Evolutionary conservation across 176 grass and related monocot genomes (phyloP).

Genomic region (Echinochloa phyllopogon): DNA sequence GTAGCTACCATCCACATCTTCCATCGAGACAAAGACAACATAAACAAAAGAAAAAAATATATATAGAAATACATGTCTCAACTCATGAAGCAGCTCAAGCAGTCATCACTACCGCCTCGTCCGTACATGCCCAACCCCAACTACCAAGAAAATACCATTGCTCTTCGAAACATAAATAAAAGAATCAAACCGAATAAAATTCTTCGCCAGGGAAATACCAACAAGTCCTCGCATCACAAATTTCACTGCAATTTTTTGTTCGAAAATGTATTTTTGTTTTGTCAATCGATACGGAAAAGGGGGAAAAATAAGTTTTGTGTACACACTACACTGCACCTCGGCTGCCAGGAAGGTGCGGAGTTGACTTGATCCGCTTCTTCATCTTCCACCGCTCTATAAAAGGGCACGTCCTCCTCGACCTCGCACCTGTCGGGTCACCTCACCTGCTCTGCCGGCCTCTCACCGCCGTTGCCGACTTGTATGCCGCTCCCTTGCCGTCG

Average conservation of each 20-base stretch:
- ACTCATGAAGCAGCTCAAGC: not conserved
- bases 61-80: not conserved
- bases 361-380: not conserved
- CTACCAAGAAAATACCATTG: not conserved
- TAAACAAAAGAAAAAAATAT: not conserved
- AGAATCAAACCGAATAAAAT: not conserved
- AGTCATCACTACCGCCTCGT: not conserved
- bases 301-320: too few relatives aligned
- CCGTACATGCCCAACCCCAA: not conserved
- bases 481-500: conserved; percentile 35
- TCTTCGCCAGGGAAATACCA: not conserved
- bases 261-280: too few relatives aligned
- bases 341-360: conserved; percentile 30
- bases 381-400: conserved; percentile 4
- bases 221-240: not conserved
- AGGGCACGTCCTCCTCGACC: not conserved
- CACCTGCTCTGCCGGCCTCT: not conserved
- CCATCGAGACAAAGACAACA: not conserved
- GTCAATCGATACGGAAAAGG: not conserved
- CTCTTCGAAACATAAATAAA: not conserved
- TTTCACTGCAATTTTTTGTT: not conserved
- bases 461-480: conserved; percentile 21
- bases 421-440: not conserved
- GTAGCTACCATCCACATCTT: not conserved
- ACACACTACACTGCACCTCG: too few relatives aligned